Evolutionary conservation across 768 basidiomycete species (phyloP).

Genomic region (Candolleomyces eurysporus): DNA sequence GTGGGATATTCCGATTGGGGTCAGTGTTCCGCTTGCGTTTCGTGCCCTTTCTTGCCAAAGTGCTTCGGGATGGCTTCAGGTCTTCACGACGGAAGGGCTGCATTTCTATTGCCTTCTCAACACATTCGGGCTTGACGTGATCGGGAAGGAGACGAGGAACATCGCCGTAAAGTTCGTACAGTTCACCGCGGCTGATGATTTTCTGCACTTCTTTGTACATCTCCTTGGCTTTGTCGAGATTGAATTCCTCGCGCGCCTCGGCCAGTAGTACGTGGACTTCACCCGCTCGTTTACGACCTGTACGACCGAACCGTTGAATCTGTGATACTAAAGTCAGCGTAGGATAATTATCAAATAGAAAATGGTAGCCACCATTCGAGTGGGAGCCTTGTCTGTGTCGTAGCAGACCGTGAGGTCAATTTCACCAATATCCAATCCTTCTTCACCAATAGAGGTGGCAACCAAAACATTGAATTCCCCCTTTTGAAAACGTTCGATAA

Average conservation of each 20-base stretch:
- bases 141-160: conserved; percentile 83
- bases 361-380: conserved; percentile 72
- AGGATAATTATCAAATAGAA: conserved; percentile 2
- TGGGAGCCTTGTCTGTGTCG: conserved; percentile 93
- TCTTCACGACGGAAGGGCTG: conserved; percentile 62
- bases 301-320: conserved; percentile 95
- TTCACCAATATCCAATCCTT: conserved; percentile 97
- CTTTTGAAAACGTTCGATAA: conserved; percentile 82
- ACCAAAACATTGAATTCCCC: conserved; percentile 92
- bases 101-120: conserved; percentile 84
- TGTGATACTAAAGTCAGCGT: conserved; percentile 25
- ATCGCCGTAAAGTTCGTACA: conserved; percentile 91
- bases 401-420: conserved; percentile 96
- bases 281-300: conserved; percentile 89
- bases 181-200: conserved; percentile 79
- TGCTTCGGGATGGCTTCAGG: conserved; percentile 19
- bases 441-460: conserved; percentile 95
- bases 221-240: conserved; percentile 85
- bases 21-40: conserved; percentile 77
- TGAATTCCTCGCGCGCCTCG: conserved; percentile 85
- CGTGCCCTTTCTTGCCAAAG: conserved; percentile 30
- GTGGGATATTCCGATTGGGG: conserved; percentile 66
- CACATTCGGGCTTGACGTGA: conserved; percentile 68
- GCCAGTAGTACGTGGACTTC: conserved; percentile 89
- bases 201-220: conserved; percentile 88